phyloP scores from a whole-genome alignment of 1,284 basidiomycete genomes.

The Athelia psychrophila region DNA sequence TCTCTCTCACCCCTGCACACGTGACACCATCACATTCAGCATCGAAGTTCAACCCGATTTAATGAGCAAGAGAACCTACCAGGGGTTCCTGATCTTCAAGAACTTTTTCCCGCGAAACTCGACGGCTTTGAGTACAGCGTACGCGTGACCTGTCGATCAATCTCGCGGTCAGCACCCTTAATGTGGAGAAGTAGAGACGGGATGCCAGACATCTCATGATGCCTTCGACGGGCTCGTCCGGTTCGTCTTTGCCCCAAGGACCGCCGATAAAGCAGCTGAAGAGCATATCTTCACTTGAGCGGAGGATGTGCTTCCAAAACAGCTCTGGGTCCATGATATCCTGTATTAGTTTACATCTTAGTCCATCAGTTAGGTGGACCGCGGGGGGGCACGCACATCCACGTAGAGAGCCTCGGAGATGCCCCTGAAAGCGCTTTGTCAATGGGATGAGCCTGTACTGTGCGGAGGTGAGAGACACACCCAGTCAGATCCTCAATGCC shows the following conservation, averaged over 20 bases:
- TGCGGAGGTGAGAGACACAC: conserved; percentile 19
- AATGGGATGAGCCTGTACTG: background rate
- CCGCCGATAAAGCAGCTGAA: conserved; percentile 42
- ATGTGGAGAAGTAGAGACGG: no score
- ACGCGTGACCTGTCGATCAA: conserved; percentile 42
- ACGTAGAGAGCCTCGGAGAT: conserved; percentile 38
- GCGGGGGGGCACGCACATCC: conserved; percentile 31
- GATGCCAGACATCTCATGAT: conserved; percentile 24
- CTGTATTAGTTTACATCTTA: no score
- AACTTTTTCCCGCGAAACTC: conserved; percentile 47
- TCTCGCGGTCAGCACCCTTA: conserved; percentile 32
- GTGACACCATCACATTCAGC: no score
- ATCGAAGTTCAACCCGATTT: no score
- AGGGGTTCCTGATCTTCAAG: conserved; percentile 51
- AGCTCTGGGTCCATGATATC: conserved; percentile 41
- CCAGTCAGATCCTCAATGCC: conserved; percentile 51
- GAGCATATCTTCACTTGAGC: conserved; percentile 42
- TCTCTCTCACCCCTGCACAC: conserved; percentile 46
- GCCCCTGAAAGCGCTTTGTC: conserved; percentile 28
- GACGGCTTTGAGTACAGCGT: conserved; percentile 48
- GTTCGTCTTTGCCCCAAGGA: conserved; percentile 3
- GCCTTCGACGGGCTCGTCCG: background rate
- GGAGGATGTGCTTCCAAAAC: conserved; percentile 40
- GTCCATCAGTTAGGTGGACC: no score
- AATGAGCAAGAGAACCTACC: no score